These are phyloP conservation scores for Fusarium sororula DNA, from an alignment of 2,329 filamentous ascomycete species.

Conservation along the genomic window DNA sequence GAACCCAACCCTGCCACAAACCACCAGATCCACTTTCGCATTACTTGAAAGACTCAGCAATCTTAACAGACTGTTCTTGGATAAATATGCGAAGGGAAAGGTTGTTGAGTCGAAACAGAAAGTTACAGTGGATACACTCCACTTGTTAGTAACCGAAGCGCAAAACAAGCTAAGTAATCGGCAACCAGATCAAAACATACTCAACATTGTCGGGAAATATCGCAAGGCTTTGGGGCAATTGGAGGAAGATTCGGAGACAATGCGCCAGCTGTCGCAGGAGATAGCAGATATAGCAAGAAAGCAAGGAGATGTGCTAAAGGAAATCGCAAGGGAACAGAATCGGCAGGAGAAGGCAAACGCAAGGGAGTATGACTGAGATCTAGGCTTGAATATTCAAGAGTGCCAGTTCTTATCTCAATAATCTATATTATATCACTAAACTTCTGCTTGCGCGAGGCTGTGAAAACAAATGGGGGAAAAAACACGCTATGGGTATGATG, in stretches of 20 bases:
- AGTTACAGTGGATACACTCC: background rate
- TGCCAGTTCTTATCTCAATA: background rate
- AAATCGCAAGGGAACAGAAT: background rate
- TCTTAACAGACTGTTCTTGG: background rate
- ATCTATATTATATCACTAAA: background rate
- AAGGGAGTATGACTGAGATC: background rate
- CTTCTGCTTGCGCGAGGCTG: background rate
- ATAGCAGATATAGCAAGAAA: background rate
- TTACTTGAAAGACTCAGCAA: rapidly evolving
- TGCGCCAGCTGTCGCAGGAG: rapidly evolving
- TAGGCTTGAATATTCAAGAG: background rate
- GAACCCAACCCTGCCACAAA: background rate
- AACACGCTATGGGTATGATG: background rate
- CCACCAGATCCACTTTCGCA: too few relatives aligned
- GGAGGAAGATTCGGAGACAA: rapidly evolving
- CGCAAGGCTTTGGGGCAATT: background rate
- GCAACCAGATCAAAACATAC: background rate
- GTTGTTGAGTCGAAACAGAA: too few relatives aligned
- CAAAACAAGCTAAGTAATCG: background rate
- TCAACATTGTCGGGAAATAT: background rate
- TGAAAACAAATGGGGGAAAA: background rate
- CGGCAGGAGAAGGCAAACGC: background rate
- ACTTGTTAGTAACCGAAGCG: background rate
- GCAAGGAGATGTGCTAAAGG: background rate
- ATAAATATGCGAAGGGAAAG: too few relatives aligned